Evolutionary conservation across 352 stramenopile genomes (phyloP).

Genomic region (Phytophthora sansomeana): DNA sequence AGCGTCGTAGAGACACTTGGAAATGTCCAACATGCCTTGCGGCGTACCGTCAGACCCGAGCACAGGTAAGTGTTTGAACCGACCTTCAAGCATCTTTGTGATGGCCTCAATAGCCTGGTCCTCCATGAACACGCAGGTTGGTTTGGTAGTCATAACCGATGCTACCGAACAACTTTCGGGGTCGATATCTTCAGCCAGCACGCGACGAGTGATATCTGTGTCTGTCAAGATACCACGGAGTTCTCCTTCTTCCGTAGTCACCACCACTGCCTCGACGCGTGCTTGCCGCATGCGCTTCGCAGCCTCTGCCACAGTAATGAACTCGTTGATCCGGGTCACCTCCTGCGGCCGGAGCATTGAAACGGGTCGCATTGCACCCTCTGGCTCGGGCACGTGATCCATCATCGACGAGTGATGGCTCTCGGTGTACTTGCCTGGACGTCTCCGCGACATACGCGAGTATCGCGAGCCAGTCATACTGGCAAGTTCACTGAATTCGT

Average conservation of each 20-base stretch:
- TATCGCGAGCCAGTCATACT: conserved; percentile 65
- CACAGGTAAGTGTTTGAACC: conserved; percentile 90
- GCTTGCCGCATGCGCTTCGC: conserved; percentile 85
- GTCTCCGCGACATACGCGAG: conserved; percentile 38
- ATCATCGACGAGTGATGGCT: conserved; percentile 58
- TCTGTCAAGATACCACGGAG: conserved; percentile 88
- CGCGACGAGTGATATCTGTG: conserved; percentile 86
- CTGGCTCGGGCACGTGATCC: conserved; percentile 55
- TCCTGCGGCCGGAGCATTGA: conserved; percentile 82
- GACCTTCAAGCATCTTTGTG: conserved; percentile 90
- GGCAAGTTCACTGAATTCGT: conserved; percentile 77
- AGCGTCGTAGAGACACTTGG: conserved; percentile 90
- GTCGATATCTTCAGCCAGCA: conserved; percentile 84
- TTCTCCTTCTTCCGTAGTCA: conserved; percentile 85
- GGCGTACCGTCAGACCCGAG: conserved; percentile 74
- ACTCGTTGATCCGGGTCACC: conserved; percentile 88
- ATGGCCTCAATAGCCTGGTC: conserved; percentile 89
- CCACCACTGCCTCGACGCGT: conserved; percentile 85
- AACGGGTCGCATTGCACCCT: conserved; percentile 77
- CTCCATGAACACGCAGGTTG: conserved; percentile 80
- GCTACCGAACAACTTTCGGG: conserved; percentile 80
- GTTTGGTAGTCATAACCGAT: conserved; percentile 87
- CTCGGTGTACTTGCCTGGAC: conserved; percentile 46
- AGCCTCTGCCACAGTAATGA: conserved; percentile 86
- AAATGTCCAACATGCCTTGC: conserved; percentile 90